Evolutionary conservation across 1,139 yeast species (phyloP), one percentile per base, ranked within the genome.

Genomic region (Geotrichum klebahnii): DNA sequence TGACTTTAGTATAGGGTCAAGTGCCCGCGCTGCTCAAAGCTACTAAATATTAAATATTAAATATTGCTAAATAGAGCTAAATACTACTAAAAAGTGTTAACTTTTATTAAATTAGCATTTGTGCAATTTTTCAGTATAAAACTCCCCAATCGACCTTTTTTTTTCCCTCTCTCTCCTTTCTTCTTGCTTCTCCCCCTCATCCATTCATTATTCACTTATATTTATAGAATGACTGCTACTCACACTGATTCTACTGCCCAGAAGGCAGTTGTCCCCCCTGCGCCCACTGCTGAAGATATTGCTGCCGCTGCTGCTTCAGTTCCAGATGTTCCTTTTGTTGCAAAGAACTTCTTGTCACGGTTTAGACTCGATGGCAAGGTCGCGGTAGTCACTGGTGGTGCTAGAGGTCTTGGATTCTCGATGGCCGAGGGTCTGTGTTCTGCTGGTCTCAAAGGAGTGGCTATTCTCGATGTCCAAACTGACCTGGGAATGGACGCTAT

Each of bases 361-460:
- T 81, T 80, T 67, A 74, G 84, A 59, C 74, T 81, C 54, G 85
- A 81, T 61, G 86, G 86, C 46, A 78, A 79, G 70, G 77, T 81
- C 52, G 86, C 82, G 51, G 72, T 82, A 42, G 70, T 81, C 55
- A 82, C 87, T 44, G 87, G 87, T 50, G 87, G 85, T 48, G 81
- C 84, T 48, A 81, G 87, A 40, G 86, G 86, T 35, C 74, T 82
- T 55, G 83, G 84, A 22, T 73, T 78, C 51, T 78, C 81, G 46
- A 72, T 81, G 67, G 78, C 84, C 48, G 78, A 83, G 66, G 86
- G 85, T 19, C 74, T 81, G 48, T 70, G 84, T 48, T 83, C 83
- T 16, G 78, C 84, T 43, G 94, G 94, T 24, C 74, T 84, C 46
- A 74, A 82, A 56, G 92, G 86, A 59, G 78, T 83, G 63, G 75